phyloP scores from a whole-genome alignment of 495 filamentous ascomycete species.

The Podospora pseudocomata region DNA sequence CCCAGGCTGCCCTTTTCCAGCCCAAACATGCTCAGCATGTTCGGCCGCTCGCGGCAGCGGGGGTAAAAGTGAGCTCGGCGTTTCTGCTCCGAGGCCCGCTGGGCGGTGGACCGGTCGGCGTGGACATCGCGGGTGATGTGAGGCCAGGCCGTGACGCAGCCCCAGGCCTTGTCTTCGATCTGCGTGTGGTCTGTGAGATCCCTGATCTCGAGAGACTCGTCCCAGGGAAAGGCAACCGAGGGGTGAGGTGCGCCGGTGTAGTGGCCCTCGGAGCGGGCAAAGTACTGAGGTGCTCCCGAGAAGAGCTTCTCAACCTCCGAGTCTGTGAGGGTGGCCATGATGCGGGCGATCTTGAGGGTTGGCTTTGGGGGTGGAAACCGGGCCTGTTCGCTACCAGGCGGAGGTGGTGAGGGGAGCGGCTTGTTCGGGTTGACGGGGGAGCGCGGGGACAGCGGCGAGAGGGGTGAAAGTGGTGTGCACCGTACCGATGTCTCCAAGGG shows the following conservation, averaged over 20 bases:
- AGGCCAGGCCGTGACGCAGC: constrained; percentile 48
- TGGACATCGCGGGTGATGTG: constrained; percentile 46
- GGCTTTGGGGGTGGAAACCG: constrained; percentile 38
- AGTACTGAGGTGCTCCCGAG: constrained; percentile 74
- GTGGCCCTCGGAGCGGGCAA: constrained; percentile 54
- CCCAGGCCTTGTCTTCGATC: constrained; percentile 55
- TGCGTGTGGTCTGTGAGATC: constrained; percentile 60
- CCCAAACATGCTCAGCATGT: constrained; percentile 72
- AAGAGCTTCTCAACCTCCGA: constrained; percentile 66
- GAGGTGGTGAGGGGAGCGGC: constrained; percentile 50
- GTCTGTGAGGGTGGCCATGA: constrained; percentile 55
- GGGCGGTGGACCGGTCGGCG: constrained; percentile 38
- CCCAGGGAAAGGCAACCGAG: constrained; percentile 66
- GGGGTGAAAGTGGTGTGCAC: constrained; percentile 21
- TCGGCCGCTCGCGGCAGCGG: constrained; percentile 59
- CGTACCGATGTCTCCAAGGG: constrained; percentile 18
- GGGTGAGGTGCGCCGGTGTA: constrained; percentile 56
- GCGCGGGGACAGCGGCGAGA: constrained; percentile 31
- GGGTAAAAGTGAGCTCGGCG: constrained; percentile 55
- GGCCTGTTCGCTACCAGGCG: constrained; percentile 42
- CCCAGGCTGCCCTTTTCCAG: constrained; percentile 71
- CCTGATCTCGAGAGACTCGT: constrained; percentile 58
- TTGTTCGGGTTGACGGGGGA: constrained; percentile 48
- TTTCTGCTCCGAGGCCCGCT: constrained; percentile 35
- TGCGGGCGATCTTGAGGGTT: constrained; percentile 47